These are phyloP conservation scores for Ensete glaucum DNA, from an alignment of 176 grass and related monocot genomes.

Conservation along the genomic window DNA sequence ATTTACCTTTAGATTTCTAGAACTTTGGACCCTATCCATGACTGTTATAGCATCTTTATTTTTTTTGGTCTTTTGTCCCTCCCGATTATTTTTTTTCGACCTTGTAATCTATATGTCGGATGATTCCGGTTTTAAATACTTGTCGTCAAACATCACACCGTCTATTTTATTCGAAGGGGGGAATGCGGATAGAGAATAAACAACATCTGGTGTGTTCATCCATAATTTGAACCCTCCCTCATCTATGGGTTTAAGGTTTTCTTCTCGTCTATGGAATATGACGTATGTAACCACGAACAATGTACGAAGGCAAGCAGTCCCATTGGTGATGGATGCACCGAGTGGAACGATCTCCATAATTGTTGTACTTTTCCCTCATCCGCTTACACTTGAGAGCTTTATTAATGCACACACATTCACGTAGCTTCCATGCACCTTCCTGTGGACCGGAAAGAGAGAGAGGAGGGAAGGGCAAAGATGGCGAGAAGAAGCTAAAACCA, in stretches of 20 bases:
- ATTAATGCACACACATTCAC: conserved; percentile 12
- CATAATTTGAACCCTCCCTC: not conserved
- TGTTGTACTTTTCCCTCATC: no score
- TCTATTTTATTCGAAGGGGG: not conserved
- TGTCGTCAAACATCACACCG: not conserved
- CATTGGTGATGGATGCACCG: conserved; percentile 11
- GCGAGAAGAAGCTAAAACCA: conserved; percentile 6
- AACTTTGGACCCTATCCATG: conserved; percentile 16
- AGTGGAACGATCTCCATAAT: no score
- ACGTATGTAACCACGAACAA: not conserved
- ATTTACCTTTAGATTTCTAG: conserved; percentile 16
- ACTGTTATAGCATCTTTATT: conserved; percentile 12
- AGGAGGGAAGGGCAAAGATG: not conserved
- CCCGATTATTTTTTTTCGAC: not conserved
- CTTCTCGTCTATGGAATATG: not conserved
- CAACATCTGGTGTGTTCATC: not conserved
- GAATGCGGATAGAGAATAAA: not conserved
- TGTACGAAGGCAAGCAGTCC: conserved; percentile 28
- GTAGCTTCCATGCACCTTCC: conserved; percentile 19
- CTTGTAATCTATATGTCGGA: not conserved
- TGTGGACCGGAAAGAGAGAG: not conserved
- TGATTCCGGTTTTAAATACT: not conserved
- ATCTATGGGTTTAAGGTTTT: not conserved
- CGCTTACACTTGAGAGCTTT: not conserved
- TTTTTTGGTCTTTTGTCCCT: conserved; percentile 1